phyloP scores from a whole-genome alignment of 176 grass and related monocot genomes.

The Bromus sterilis region DNA sequence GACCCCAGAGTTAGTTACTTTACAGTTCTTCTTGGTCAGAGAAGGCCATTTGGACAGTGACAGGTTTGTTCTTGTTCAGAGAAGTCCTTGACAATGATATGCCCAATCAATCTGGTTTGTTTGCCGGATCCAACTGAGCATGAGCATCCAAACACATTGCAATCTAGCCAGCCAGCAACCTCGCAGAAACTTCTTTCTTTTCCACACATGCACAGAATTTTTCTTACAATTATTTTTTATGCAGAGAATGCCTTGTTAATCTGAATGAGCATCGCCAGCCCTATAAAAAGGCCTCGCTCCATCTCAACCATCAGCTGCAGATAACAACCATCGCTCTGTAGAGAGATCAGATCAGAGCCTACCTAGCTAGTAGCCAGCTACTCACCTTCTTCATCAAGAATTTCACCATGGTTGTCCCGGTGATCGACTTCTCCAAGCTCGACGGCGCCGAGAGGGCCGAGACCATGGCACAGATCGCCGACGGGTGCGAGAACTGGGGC shows the following conservation, averaged over 20 bases:
- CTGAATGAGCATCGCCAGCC: neutral
- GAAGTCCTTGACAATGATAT: neutral
- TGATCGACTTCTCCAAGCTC: constrained; percentile 60
- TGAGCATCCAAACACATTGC: constrained; percentile 16
- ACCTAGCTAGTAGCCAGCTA: neutral
- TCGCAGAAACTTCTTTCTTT: constrained; percentile 7
- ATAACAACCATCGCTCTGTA: neutral
- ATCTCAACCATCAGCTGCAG: neutral
- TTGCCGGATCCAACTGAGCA: constrained; percentile 9
- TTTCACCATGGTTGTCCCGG: constrained; percentile 42
- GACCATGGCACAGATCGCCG: constrained; percentile 31
- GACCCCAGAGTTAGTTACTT: neutral
- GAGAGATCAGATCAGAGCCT: neutral
- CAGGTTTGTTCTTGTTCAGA: neutral
- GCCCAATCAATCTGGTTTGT: neutral
- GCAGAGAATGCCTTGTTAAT: neutral
- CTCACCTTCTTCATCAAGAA: neutral
- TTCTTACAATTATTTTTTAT: neutral
- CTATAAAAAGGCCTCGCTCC: neutral
- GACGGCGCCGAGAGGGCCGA: neutral
- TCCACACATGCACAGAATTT: constrained; percentile 2
- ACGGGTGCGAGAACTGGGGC: constrained; percentile 44
- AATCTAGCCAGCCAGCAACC: neutral
- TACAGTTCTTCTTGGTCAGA: neutral
- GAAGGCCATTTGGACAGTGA: neutral